Evolutionary conservation across 129 eudicot genomes (phyloP).

Genomic region (Ambrosia trifida): DNA sequence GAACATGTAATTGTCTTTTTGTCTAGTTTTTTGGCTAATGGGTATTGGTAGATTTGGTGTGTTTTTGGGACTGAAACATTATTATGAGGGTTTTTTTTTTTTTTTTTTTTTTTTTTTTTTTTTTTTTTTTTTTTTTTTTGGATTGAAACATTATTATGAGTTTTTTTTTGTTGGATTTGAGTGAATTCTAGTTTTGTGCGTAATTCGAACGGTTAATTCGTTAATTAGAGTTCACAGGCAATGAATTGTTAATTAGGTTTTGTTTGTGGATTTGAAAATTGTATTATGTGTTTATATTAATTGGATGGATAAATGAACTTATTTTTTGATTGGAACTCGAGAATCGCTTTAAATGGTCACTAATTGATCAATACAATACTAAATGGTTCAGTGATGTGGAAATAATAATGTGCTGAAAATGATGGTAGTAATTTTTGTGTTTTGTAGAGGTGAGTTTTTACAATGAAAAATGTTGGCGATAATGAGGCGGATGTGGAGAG

Average conservation of each 20-base stretch:
- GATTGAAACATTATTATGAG: too few relatives aligned
- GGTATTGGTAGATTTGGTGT: slow-evolving; percentile 8
- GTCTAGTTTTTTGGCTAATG: background rate
- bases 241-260: background rate
- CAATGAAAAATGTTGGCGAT: slow-evolving; percentile 52
- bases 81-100: background rate
- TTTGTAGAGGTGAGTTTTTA: slow-evolving; percentile 44
- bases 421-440: background rate
- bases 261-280: background rate
- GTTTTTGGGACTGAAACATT: slow-evolving; percentile 4
- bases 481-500: slow-evolving; percentile 69
- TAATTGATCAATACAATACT: slow-evolving; percentile 21
- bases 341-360: background rate
- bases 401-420: background rate
- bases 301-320: background rate
- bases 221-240: background rate
- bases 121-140: too few relatives aligned
- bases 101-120: too few relatives aligned
- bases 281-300: background rate
- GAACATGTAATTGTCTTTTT: background rate
- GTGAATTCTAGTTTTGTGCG: slow-evolving; percentile 4
- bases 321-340: background rate
- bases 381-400: background rate
- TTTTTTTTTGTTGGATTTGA: background rate
- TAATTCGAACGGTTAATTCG: background rate